These are phyloP conservation scores for Myrmaecium sp. DNA, from an alignment of 2,329 filamentous ascomycete species.

Conservation along the genomic window DNA sequence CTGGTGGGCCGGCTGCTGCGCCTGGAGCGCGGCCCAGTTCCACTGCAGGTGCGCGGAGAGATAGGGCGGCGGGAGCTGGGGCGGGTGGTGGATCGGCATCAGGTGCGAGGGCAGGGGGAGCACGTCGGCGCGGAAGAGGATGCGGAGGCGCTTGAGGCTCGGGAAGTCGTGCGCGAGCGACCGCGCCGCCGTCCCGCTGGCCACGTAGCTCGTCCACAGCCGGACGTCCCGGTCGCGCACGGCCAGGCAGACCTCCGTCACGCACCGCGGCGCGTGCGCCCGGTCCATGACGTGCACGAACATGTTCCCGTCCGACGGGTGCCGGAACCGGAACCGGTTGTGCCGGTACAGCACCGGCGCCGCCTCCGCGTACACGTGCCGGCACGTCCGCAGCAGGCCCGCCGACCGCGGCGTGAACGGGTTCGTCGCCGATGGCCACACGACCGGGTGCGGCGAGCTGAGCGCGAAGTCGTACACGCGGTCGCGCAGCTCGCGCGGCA, in stretches of 20 bases:
- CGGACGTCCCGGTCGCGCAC: constrained; percentile 20
- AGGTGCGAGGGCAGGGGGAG: constrained; percentile 4
- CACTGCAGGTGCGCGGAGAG: no score
- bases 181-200: constrained; percentile 12
- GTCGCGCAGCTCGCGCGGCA: constrained; percentile 20
- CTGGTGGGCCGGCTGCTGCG: no score
- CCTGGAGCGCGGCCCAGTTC: no score
- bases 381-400: constrained; percentile 13
- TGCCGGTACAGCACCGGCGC: constrained; percentile 16
- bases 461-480: constrained; percentile 18
- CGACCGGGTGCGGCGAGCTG: constrained; percentile 15
- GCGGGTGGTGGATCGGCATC: constrained; percentile 1
- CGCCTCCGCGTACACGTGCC: constrained; percentile 17
- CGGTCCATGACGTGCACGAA: constrained; percentile 19
- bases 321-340: constrained; percentile 22
- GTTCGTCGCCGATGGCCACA: constrained; percentile 13
- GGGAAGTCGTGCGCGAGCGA: constrained; percentile 18
- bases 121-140: constrained; percentile 12
- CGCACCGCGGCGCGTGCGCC: constrained; percentile 10
- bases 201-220: constrained; percentile 20
- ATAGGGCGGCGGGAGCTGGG: no score
- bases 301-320: constrained; percentile 23
- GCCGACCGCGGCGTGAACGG: constrained; percentile 9
- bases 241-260: constrained; percentile 17
- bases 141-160: constrained; percentile 17